These are phyloP conservation scores for Penicillium sp. DNA, from an alignment of 2,329 filamentous ascomycete species.

Conservation along the genomic window DNA sequence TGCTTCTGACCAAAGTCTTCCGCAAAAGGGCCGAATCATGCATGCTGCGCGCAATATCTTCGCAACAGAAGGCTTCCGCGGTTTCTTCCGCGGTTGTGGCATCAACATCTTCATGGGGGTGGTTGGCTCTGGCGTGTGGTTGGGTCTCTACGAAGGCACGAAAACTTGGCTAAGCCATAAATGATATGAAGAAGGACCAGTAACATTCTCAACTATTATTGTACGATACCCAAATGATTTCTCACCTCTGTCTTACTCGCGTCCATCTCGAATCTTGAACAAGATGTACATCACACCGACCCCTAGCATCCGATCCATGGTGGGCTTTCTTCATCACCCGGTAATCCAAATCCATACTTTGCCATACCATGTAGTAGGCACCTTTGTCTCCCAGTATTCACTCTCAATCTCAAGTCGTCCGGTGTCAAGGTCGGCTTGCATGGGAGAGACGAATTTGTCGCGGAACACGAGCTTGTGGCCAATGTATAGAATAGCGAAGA, in stretches of 20 bases:
- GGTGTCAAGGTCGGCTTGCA: slow-evolving; percentile 13
- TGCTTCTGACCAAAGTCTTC: not conserved
- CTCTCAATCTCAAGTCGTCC: slow-evolving; percentile 13
- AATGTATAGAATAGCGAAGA: slow-evolving; percentile 60
- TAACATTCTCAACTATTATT: not conserved
- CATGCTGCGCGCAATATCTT: not conserved
- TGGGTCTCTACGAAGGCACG: not conserved
- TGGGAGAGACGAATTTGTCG: slow-evolving; percentile 9
- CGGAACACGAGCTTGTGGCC: slow-evolving; percentile 56
- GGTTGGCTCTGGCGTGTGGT: not conserved
- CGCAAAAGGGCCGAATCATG: not conserved
- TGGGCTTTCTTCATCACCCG: not conserved
- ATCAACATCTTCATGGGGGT: not conserved
- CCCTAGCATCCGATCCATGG: not conserved
- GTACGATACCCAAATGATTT: not conserved
- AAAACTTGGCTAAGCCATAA: not conserved
- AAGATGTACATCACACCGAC: not conserved
- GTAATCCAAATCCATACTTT: slow-evolving; percentile 11
- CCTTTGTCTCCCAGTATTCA: slow-evolving; percentile 12
- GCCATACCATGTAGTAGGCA: slow-evolving; percentile 15
- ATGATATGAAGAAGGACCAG: not conserved
- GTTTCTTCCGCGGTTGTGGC: not conserved
- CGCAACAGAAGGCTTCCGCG: not conserved
- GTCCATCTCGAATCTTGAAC: not conserved
- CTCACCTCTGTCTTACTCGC: not conserved